These are phyloP conservation scores for Tylopilus plumbeoviolaceoides DNA, from an alignment of 768 basidiomycete genomes.

Conservation along the genomic window DNA sequence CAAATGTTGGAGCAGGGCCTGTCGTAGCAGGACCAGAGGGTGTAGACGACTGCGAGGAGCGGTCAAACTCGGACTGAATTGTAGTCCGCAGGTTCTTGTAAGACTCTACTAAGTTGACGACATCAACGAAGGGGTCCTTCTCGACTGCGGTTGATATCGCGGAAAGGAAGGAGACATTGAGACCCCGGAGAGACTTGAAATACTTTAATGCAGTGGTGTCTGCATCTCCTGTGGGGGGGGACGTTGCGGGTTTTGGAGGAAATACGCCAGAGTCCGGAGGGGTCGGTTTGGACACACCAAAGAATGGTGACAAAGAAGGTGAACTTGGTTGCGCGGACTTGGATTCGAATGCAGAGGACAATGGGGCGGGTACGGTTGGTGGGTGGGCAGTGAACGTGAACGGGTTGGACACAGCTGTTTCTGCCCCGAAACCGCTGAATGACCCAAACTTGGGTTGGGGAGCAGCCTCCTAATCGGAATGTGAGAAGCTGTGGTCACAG, in stretches of 20 bases:
- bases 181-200: slow-evolving; percentile 67
- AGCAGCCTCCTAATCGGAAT: slow-evolving; percentile 17
- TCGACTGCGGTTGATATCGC: slow-evolving; percentile 56
- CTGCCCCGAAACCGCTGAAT: slow-evolving; percentile 50
- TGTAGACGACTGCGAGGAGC: slow-evolving; percentile 18
- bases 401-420: slow-evolving; percentile 27
- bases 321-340: slow-evolving; percentile 13
- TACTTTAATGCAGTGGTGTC: slow-evolving; percentile 45
- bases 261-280: slow-evolving; percentile 28
- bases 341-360: slow-evolving; percentile 7
- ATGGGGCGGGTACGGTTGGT: slow-evolving; percentile 11
- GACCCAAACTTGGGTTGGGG: slow-evolving; percentile 44
- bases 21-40: slow-evolving; percentile 5
- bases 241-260: slow-evolving; percentile 14
- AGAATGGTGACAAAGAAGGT: slow-evolving; percentile 20
- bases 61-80: slow-evolving; percentile 55
- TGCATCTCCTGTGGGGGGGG: slow-evolving; percentile 24
- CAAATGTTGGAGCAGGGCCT: slow-evolving; percentile 11
- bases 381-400: slow-evolving; percentile 40
- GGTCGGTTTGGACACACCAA: background rate
- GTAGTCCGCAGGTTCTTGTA: slow-evolving; percentile 55
- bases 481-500: slow-evolving; percentile 15
- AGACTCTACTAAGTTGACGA: slow-evolving; percentile 49
- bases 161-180: slow-evolving; percentile 65
- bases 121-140: slow-evolving; percentile 66